Evolutionary conservation across 2,329 filamentous ascomycete genomes (phyloP).

Genomic region (Paramyrothecium sp.): DNA sequence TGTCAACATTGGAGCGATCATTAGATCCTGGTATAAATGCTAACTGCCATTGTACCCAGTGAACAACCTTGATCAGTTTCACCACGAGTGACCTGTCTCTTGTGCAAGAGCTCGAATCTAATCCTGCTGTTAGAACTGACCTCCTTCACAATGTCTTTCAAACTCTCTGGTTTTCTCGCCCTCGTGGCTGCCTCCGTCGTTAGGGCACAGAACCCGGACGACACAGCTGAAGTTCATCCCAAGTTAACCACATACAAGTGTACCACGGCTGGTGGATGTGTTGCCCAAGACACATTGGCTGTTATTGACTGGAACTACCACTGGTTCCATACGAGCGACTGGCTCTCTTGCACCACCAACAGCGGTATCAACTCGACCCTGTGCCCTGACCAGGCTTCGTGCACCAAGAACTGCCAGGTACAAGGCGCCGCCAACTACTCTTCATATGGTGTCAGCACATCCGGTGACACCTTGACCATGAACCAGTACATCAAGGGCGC

Average conservation of each 20-base stretch:
- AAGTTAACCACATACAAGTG: slow-evolving; percentile 5
- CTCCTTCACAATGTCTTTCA: not conserved
- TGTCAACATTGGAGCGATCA: not conserved
- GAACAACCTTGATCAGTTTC: not conserved
- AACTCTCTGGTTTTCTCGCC: not conserved
- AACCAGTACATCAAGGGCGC: slow-evolving; percentile 19
- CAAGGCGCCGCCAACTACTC: slow-evolving; percentile 35
- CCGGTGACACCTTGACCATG: slow-evolving; percentile 21
- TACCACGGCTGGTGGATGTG: slow-evolving; percentile 4
- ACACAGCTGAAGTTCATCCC: slow-evolving; percentile 1
- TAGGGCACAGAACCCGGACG: slow-evolving; percentile 1
- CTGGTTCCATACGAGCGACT: slow-evolving; percentile 3
- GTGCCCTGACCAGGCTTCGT: slow-evolving; percentile 1
- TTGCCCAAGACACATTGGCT: slow-evolving; percentile 1
- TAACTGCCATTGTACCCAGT: not conserved
- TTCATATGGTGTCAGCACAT: slow-evolving; percentile 18
- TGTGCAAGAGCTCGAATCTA: not conserved
- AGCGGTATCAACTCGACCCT: slow-evolving; percentile 1
- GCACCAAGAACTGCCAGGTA: slow-evolving; percentile 1
- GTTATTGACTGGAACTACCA: slow-evolving; percentile 6
- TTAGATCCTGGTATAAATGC: not conserved
- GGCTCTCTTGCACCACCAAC: slow-evolving; percentile 3
- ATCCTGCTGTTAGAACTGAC: not conserved
- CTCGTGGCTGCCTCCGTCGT: not conserved
- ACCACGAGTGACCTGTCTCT: not conserved